Evolutionary conservation across 306 rosid genomes (phyloP), one percentile per base, ranked within the genome.

Genomic region (Argentina anserina): DNA sequence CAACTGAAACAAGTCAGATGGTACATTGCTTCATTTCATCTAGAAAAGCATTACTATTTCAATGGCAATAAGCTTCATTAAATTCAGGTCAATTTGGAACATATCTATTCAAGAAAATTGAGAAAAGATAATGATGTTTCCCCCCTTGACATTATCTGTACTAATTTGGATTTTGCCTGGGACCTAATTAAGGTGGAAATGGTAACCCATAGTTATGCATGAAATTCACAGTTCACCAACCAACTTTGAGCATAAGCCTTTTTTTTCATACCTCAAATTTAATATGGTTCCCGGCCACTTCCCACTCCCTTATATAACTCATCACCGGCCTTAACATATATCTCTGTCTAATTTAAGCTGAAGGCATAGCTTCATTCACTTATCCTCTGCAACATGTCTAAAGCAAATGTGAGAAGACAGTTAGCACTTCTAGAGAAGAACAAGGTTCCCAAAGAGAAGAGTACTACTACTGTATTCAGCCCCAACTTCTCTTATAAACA

Each of bases 211-310:
- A 47, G 72, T 80, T 84, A 67, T 87, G 91, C 92, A 86, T 87
- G 96, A 94, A 86, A 77, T 83, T 74, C 85, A 83, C 97, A 79
- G 71, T 72, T 80, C 87, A 94, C 88, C 99, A 87, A 85, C 95
- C 96, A 75, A 80, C 63, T 79, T 29, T 1, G 26, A 49, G 40
- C 70, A 56, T 68, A 74, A 42, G 53, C 60, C 83, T 13, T n/a
- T 18, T 33, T 33, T 33, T 37, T 15, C 37, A 15, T 14, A 56
- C 40, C 65, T 29, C 53, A 13, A 61, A 34, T 36, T 37, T 37
- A n/a, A 50, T 62, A 10, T 70, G 1, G 14, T 23, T 52, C 31
- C 15, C 28, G n/a, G 13, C 15, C 21, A 61, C 72, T 67, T 78
- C 31, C 25, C 28, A 42, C 13, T 31, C 17, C 67, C 72, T 67